phyloP scores from a whole-genome alignment of 2,329 filamentous ascomycete genomes.

The Escovopsis sp. region DNA sequence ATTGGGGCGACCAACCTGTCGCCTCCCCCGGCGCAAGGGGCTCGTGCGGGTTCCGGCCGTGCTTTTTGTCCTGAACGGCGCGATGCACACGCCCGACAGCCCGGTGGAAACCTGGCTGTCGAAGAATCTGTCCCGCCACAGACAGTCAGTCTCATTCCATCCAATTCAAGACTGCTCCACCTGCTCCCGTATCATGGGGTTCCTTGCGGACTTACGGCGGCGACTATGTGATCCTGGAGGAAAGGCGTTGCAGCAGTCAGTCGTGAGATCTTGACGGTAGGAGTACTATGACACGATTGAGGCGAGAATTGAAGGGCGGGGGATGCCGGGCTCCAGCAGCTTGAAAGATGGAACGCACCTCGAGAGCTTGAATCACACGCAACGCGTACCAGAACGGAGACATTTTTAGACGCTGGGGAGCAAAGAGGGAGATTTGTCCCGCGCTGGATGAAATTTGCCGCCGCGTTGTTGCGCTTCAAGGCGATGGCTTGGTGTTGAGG shows the following conservation, averaged over 20 bases:
- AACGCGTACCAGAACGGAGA: constrained; percentile 18
- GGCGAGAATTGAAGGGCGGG: background rate
- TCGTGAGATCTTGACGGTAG: no score
- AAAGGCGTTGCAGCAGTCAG: background rate
- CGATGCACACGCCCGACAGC: constrained; percentile 37
- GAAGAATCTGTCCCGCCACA: constrained; percentile 31
- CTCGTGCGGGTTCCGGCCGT: constrained; percentile 35
- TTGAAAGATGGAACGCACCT: constrained; percentile 9
- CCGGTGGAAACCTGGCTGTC: constrained; percentile 34
- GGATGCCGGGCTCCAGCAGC: no score
- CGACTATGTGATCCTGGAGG: constrained; percentile 18
- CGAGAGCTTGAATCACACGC: constrained; percentile 19
- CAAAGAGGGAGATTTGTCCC: background rate
- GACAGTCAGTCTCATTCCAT: no score
- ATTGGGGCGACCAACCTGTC: constrained; percentile 21
- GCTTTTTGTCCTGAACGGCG: constrained; percentile 29
- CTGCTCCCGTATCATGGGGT: no score
- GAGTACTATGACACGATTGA: no score
- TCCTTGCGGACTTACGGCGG: constrained; percentile 10
- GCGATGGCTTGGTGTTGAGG: no score
- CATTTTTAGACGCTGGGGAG: constrained; percentile 10
- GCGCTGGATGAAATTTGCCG: no score
- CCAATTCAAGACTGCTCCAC: no score
- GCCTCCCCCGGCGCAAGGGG: constrained; percentile 37
- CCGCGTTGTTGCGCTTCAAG: no score